Evolutionary conservation across 441 rosid genomes (phyloP), one percentile per base, ranked within the genome.

Genomic region (Kokia cookei): DNA sequence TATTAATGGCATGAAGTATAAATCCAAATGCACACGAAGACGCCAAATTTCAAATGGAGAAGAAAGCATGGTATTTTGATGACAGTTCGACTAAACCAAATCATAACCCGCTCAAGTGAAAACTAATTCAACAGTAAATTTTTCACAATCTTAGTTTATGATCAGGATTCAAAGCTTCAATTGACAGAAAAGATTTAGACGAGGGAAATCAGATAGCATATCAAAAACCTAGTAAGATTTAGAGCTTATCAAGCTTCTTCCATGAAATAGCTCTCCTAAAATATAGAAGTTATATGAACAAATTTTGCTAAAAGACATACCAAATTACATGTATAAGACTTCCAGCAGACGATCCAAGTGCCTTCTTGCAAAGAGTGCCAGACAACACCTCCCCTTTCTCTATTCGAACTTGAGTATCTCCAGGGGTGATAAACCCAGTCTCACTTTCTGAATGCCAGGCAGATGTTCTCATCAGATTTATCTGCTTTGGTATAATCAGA

Each of bases 401-500:
- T 71, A 96, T 96, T 78, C 98, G 86, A 59, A 96, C 93, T 76
- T 90, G 89, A 14, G 99, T 96, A 84, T 96, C 99, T 17, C 98
- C 99, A 0, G 94, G 90, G 71, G 98, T 94, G 68, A 92, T 84
- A 75, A 89, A 84, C 75, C 97, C 98, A 73, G 88, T 87, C 80
- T 96, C 99, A 2, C 74, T 19, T 72, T 96, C 99, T 5, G 86
- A 70, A 69, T 96, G 99, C 99, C 99, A 96, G 7, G 98, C 94
- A 65, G 99, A 83, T 76, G 86, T 85, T 82, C 98, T 91, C 78
- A 92, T 72, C n/a, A 96, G 86, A 86, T 96, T 96, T 73, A 96
- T 96, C 89, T 91, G 99, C 86, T 96, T 96, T 43, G 99, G 99
- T 57, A 96, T 96, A 74, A 96, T 96, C 15, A 96, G 98, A 83